These are phyloP conservation scores for Acer negundo DNA, from an alignment of 345 rosid species.

Conservation along the genomic window DNA sequence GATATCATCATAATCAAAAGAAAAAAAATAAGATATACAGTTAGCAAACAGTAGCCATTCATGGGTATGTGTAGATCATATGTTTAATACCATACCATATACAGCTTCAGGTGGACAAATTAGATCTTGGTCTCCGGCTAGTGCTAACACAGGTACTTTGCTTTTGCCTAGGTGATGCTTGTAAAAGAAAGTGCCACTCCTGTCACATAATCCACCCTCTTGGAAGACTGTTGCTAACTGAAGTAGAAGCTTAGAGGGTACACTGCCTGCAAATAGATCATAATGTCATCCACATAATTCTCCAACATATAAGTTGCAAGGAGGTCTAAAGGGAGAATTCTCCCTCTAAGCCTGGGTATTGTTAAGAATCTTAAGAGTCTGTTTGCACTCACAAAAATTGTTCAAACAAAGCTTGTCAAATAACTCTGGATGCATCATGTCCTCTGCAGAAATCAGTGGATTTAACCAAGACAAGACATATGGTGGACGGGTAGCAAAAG, in stretches of 20 bases:
- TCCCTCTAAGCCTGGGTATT: neutral
- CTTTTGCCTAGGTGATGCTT: constrained; percentile 66
- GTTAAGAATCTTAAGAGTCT: neutral
- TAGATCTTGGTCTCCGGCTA: constrained; percentile 83
- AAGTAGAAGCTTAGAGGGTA: constrained; percentile 71
- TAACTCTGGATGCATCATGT: constrained; percentile 70
- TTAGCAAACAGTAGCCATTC: neutral
- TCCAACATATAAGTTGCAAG: neutral
- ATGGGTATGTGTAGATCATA: neutral
- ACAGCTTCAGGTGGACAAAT: constrained; percentile 88
- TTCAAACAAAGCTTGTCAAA: constrained; percentile 66
- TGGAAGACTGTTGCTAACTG: constrained; percentile 70
- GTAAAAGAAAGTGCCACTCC: constrained; percentile 65
- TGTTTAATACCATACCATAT: constrained; percentile 45
- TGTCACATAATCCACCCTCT: constrained; percentile 59
- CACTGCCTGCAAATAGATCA: constrained; percentile 49
- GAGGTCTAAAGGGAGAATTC: neutral
- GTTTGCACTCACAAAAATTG: constrained; percentile 55
- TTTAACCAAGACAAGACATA: constrained; percentile 63
- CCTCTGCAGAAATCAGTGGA: constrained; percentile 59
- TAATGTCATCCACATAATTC: constrained; percentile 5
- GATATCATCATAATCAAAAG: constrained; percentile 10
- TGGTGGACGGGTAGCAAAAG: constrained; percentile 67
- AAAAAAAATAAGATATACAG: neutral
- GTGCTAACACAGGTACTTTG: constrained; percentile 73